Evolutionary conservation across 495 filamentous ascomycete genomes (phyloP).

Genomic region (Neurospora sp.): DNA sequence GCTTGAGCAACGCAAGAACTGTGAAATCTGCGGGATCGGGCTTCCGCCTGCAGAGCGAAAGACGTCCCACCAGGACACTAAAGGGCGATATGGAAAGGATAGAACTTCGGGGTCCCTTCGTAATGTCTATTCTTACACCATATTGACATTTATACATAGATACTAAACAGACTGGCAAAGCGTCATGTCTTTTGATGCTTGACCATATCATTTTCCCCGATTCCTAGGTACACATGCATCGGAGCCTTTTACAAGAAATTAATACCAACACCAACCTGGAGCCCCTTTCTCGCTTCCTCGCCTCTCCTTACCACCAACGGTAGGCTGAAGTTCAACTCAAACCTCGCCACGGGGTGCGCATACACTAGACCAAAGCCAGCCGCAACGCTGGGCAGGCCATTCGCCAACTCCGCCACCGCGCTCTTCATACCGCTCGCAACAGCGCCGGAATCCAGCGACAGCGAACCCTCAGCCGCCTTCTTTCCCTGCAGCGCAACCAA

Average conservation of each 20-base stretch:
- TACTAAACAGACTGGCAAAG: neutral
- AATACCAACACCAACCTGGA: constrained; percentile 89
- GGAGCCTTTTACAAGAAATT: constrained; percentile 60
- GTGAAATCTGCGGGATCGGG: neutral
- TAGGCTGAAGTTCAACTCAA: constrained; percentile 90
- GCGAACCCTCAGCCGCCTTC: constrained; percentile 15
- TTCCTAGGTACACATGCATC: neutral
- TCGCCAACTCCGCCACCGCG: constrained; percentile 55
- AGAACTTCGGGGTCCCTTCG: neutral
- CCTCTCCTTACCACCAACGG: constrained; percentile 71
- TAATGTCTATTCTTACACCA: neutral
- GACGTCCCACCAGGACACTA: neutral
- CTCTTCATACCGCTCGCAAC: constrained; percentile 42
- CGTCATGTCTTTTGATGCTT: neutral
- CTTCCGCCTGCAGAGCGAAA: neutral
- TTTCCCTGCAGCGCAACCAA: constrained; percentile 62
- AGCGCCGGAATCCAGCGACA: constrained; percentile 24
- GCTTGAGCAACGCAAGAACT: neutral
- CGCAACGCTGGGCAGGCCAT: constrained; percentile 73
- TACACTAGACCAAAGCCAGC: constrained; percentile 89
- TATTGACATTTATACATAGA: neutral
- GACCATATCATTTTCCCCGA: neutral
- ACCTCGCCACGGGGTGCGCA: constrained; percentile 80
- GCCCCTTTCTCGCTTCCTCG: constrained; percentile 80
- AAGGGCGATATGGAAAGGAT: neutral